Conservation (phyloP, 805 yeast genomes). For the Schwanniomyces vanrijiae region DNA sequence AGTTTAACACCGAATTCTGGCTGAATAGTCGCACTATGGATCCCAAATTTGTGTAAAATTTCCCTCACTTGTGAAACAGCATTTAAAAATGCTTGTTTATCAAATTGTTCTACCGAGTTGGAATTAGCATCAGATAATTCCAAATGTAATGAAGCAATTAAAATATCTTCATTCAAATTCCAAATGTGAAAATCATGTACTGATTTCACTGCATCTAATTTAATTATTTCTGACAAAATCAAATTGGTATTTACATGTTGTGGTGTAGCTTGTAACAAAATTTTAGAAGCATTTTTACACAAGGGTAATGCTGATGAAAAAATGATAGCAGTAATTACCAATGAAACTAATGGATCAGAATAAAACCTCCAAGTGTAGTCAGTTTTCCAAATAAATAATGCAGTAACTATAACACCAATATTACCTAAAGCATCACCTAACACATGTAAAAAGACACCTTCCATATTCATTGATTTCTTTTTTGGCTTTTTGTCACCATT, state of each 20-base stretch:
- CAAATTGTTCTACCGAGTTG: constrained; percentile 25
- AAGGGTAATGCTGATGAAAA: constrained; percentile 90
- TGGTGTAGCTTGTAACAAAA: constrained; percentile 91
- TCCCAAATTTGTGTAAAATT: constrained; percentile 78
- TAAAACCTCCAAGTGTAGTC: constrained; percentile 85
- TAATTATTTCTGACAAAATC: constrained; percentile 65
- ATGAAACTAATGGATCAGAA: constrained; percentile 82
- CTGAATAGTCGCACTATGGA: constrained; percentile 93
- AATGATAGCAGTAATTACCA: constrained; percentile 82
- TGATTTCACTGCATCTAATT: constrained; percentile 72
- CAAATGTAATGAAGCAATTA: constrained; percentile 87
- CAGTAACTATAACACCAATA: constrained; percentile 87
- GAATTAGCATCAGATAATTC: constrained; percentile 59
- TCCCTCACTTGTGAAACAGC: constrained; percentile 75
- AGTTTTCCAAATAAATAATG: constrained; percentile 91
- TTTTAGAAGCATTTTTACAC: constrained; percentile 82
- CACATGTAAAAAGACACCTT: constrained; percentile 94
- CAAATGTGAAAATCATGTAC: constrained; percentile 96
- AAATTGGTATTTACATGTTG: constrained; percentile 73
- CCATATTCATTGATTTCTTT: constrained; percentile 85
- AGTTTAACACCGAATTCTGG: constrained; percentile 67
- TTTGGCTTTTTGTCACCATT: constrained; percentile 14
- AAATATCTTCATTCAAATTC: constrained; percentile 86
- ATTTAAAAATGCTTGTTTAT: constrained; percentile 49
- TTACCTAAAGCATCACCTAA: constrained; percentile 96